Conservation (phyloP, 257 asterid species). For the Thymus mandschuricus region DNA sequence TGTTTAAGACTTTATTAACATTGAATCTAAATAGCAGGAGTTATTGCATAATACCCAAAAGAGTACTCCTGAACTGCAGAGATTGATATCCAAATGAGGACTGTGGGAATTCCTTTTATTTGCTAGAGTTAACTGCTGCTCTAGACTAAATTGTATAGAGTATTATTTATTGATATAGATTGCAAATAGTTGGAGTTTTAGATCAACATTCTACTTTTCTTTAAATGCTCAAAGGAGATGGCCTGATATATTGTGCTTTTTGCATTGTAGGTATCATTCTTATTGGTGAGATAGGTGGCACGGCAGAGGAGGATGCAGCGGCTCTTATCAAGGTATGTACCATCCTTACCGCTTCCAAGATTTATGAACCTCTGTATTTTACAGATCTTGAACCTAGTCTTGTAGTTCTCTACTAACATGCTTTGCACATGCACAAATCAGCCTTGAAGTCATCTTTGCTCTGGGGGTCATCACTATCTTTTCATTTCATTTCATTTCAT, state of each 20-base stretch:
- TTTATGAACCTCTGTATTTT: neutral
- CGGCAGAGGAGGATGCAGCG: constrained; percentile 99
- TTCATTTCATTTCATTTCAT: neutral
- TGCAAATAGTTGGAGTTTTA: neutral
- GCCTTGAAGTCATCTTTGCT: constrained; percentile 7
- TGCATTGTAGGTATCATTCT: constrained; percentile 75
- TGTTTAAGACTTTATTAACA: constrained; percentile 1
- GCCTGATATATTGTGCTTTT: constrained; percentile 25
- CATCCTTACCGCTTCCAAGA: constrained; percentile 19
- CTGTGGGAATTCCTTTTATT: constrained; percentile 16
- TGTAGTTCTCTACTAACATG: constrained; percentile 10
- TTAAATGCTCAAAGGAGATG: neutral
- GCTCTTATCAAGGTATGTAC: constrained; percentile 80
- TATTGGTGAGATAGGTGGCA: constrained; percentile 98
- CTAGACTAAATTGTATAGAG: neutral
- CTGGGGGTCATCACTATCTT: neutral
- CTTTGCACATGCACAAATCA: neutral
- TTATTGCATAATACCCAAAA: constrained; percentile 5
- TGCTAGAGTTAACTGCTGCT: constrained; percentile 3
- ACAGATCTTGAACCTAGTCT: neutral
- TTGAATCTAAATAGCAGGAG: neutral
- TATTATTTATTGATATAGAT: constrained; percentile 5
- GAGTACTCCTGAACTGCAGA: neutral
- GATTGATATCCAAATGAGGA: constrained; percentile 1
- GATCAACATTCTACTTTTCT: neutral